Conservation (phyloP, 495 filamentous ascomycete species). For the Amniculicola lignicola region DNA sequence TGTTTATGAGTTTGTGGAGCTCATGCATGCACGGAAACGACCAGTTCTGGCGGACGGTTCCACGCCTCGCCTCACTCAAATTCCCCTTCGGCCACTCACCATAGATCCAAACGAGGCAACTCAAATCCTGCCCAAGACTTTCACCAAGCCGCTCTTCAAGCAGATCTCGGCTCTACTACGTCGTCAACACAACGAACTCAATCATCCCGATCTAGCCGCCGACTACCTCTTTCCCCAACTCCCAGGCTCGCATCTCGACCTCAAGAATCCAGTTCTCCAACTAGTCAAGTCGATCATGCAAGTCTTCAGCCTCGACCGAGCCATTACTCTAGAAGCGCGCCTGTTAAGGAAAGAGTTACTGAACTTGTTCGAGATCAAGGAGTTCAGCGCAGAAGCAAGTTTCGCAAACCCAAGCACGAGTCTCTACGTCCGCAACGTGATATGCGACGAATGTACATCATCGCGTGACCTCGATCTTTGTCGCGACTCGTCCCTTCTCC, state of each 20-base stretch:
- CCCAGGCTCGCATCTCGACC: constrained; percentile 70
- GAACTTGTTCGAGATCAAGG: constrained; percentile 83
- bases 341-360: constrained; percentile 85
- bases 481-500: constrained; percentile 78
- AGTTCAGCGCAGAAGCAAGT: constrained; percentile 81
- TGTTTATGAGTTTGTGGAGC: constrained; percentile 89
- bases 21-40: constrained; percentile 84
- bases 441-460: constrained; percentile 83
- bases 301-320: constrained; percentile 82
- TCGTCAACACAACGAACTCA: constrained; percentile 79
- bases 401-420: constrained; percentile 83
- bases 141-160: constrained; percentile 86
- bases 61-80: constrained; percentile 76
- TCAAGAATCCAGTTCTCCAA: constrained; percentile 78
- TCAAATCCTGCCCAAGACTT: constrained; percentile 67
- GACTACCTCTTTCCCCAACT: constrained; percentile 85
- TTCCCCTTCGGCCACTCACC: constrained; percentile 59
- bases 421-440: constrained; percentile 68
- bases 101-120: constrained; percentile 51
- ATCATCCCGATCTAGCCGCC: constrained; percentile 82
- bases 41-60: constrained; percentile 46
- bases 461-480: constrained; percentile 89
- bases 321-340: constrained; percentile 79
- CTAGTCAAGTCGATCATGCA: constrained; percentile 89
- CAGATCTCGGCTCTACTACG: constrained; percentile 74